Evolutionary conservation across 2,329 filamentous ascomycete species (phyloP).

Genomic region (Pseudopithomyces chartarum): DNA sequence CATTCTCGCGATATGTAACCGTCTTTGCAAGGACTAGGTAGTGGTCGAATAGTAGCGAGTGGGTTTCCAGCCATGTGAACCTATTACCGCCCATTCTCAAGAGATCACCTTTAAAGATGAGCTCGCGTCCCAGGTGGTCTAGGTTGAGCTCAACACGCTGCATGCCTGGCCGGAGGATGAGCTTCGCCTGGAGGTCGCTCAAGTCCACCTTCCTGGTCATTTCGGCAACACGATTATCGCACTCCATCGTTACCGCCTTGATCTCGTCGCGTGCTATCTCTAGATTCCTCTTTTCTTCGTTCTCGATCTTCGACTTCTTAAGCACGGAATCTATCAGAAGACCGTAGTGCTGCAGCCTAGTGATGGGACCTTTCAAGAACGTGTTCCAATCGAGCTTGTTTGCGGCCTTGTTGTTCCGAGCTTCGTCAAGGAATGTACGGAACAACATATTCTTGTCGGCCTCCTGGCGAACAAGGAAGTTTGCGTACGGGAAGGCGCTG

Average conservation of each 20-base stretch:
- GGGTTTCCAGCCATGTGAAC: conserved; percentile 92
- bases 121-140: conserved; percentile 88
- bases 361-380: conserved; percentile 91
- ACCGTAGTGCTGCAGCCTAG: conserved; percentile 86
- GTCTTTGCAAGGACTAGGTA: conserved; percentile 91
- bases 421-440: conserved; percentile 80
- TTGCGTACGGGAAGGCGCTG: conserved; percentile 81
- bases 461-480: conserved; percentile 82
- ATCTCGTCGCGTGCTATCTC: conserved; percentile 88
- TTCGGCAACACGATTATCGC: conserved; percentile 89
- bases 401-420: conserved; percentile 76
- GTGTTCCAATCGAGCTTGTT: conserved; percentile 91
- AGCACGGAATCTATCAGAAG: conserved; percentile 82
- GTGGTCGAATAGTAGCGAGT: conserved; percentile 93
- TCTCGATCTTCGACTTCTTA: conserved; percentile 81
- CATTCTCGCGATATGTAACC: conserved; percentile 69
- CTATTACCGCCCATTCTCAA: conserved; percentile 86
- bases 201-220: conserved; percentile 90
- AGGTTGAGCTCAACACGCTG: conserved; percentile 83
- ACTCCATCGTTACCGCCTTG: conserved; percentile 84
- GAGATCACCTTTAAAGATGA: conserved; percentile 87
- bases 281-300: conserved; percentile 87
- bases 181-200: conserved; percentile 79
- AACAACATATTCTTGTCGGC: conserved; percentile 84
- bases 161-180: conserved; percentile 86